Evolutionary conservation across 106 monocot genomes (phyloP), one percentile per base, ranked within the genome.

Genomic region (Iris macrosiphon): DNA sequence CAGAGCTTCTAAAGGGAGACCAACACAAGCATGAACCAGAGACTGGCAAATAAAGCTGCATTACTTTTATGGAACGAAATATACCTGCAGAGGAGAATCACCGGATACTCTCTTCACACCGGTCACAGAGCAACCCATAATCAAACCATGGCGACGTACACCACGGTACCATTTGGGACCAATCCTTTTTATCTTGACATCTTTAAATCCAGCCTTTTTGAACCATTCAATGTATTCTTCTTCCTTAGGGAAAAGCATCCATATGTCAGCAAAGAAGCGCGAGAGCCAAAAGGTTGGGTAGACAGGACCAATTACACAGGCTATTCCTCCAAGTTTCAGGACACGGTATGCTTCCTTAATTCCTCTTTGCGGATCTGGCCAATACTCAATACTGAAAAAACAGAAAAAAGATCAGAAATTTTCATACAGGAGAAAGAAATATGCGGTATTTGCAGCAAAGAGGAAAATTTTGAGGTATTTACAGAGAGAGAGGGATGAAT

Each of bases 81-180:
- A 22, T 48, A 79, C 85, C 78, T 82, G 62, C 37, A 91, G 57
- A 68, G 92, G 86, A 44, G 92, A 92, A 50, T 92, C 86, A 0
- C 92, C 92, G 39, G 76, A 51, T 34, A 53, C 57, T 65, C 79
- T 76, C 31, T 92, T 92, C 5, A 82, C 86, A 3, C 86, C 92
- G 14, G 82, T 92, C 26, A 91, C 91, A 26, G 92, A 92, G 76
- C 92, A 92, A 40, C 92, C 92, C 76, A 92, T 92, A 38, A 92
- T 92, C 13, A 92, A 60, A 10, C 92, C 92, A 62, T 92, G 85
- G 5, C 92, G 68, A 15, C 92, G 78, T 2, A 86, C 92, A 47
- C 92, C 92, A 44, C 86, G 81, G 40, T 92, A 92, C 92, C 92
- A 92, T 44, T 92, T 92, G 3, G 92, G 92, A 25, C 92, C 92